Conservation (phyloP, 148 eudicot species). For the Dysphania ambrosioides region DNA sequence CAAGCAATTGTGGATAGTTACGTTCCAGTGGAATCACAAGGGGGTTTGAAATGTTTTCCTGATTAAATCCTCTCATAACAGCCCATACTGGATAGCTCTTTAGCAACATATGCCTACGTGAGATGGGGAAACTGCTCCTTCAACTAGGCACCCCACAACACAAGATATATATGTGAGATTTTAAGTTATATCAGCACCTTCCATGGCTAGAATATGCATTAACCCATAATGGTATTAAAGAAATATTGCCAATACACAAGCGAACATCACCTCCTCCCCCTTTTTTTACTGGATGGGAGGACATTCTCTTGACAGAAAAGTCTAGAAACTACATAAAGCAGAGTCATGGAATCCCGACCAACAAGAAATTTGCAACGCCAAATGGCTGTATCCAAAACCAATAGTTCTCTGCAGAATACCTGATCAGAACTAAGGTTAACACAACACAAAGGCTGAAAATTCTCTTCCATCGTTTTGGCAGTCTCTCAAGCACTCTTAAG, state of each 20-base stretch:
- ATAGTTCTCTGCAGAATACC: background rate
- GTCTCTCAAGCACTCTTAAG: background rate
- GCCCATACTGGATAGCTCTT: slow-evolving; percentile 76
- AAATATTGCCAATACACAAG: slow-evolving; percentile 1
- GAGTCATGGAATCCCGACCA: too few relatives aligned
- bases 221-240: background rate
- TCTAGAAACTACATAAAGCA: background rate
- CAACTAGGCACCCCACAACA: slow-evolving; percentile 95
- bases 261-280: background rate
- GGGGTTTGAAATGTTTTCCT: too few relatives aligned
- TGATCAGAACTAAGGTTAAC: background rate
- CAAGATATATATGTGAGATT: slow-evolving; percentile 72
- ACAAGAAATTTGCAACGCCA: background rate
- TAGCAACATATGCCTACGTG: slow-evolving; percentile 89
- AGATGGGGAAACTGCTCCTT: slow-evolving; percentile 83
- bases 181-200: slow-evolving; percentile 15
- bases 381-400: background rate
- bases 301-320: background rate
- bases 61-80: slow-evolving; percentile 84
- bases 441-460: background rate
- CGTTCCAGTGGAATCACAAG: too few relatives aligned
- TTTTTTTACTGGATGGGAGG: background rate
- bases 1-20: too few relatives aligned
- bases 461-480: background rate
- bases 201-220: background rate